phyloP scores from a whole-genome alignment of 495 filamentous ascomycete species.

The Neurospora sp. region DNA sequence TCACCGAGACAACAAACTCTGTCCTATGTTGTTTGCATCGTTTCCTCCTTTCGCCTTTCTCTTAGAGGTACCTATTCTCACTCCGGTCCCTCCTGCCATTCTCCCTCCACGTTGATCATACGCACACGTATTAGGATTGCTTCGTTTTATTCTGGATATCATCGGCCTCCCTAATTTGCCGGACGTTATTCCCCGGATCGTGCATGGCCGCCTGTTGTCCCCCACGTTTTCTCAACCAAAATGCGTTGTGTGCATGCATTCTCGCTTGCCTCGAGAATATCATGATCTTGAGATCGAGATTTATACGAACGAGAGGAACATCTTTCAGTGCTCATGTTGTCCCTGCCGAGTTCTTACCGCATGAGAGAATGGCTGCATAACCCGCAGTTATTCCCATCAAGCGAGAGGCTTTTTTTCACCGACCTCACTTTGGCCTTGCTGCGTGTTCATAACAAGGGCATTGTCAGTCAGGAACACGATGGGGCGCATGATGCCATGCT shows the following conservation, averaged over 20 bases:
- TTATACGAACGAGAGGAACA: not conserved
- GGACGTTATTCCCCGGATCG: not conserved
- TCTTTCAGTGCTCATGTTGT: not conserved
- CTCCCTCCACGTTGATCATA: not conserved
- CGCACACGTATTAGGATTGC: not conserved
- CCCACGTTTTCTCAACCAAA: not conserved
- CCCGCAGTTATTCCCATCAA: not conserved
- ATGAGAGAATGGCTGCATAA: not conserved
- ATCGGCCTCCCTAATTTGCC: not conserved
- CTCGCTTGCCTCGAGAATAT: not conserved
- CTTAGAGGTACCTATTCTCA: not conserved
- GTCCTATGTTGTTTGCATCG: no score
- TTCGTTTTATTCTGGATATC: not conserved
- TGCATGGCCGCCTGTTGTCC: no score
- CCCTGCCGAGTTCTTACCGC: not conserved
- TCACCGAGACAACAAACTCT: no score
- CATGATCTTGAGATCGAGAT: not conserved
- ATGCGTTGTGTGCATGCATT: not conserved
- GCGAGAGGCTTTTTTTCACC: not conserved
- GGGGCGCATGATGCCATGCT: not conserved
- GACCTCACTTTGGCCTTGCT: no score
- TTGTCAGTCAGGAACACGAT: not conserved
- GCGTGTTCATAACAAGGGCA: no score
- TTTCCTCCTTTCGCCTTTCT: not conserved
- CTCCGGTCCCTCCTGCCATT: not conserved